These are phyloP conservation scores for Nannochloris sp. DNA, from an alignment of 139 green algal species.

Conservation along the genomic window DNA sequence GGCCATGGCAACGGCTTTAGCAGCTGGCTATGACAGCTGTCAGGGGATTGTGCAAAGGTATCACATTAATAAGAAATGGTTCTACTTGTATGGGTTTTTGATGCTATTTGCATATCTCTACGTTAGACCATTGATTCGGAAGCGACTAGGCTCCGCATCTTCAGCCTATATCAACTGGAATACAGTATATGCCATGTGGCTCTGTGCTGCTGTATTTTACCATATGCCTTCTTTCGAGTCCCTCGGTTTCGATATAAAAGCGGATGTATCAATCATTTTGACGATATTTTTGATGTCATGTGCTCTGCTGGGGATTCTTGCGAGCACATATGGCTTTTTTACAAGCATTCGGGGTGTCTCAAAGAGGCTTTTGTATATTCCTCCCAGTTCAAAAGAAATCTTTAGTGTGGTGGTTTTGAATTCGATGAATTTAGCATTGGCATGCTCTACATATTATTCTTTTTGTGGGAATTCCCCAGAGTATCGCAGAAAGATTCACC, in stretches of 20 bases:
- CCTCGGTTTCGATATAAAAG: constrained; percentile 66
- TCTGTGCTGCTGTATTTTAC: constrained; percentile 69
- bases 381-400: constrained; percentile 15
- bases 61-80: constrained; percentile 69
- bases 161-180: constrained; percentile 70
- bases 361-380: constrained; percentile 20
- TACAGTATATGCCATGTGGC: constrained; percentile 71
- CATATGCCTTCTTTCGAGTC: constrained; percentile 67
- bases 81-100: constrained; percentile 54
- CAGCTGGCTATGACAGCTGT: constrained; percentile 16
- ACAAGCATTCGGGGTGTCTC: constrained; percentile 30
- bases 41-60: constrained; percentile 44
- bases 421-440: constrained; percentile 22
- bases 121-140: constrained; percentile 58
- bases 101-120: constrained; percentile 65
- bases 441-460: constrained; percentile 61
- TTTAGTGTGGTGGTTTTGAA: constrained; percentile 56
- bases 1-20: neutral
- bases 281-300: constrained; percentile 48
- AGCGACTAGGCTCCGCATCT: constrained; percentile 56
- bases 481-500: neutral
- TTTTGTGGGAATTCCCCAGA: constrained; percentile 59
- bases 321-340: constrained; percentile 35
- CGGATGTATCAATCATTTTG: constrained; percentile 63
- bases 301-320: constrained; percentile 37